Evolutionary conservation across 1,284 basidiomycete species (phyloP).

Genomic region (Boletus albobrunnescens): DNA sequence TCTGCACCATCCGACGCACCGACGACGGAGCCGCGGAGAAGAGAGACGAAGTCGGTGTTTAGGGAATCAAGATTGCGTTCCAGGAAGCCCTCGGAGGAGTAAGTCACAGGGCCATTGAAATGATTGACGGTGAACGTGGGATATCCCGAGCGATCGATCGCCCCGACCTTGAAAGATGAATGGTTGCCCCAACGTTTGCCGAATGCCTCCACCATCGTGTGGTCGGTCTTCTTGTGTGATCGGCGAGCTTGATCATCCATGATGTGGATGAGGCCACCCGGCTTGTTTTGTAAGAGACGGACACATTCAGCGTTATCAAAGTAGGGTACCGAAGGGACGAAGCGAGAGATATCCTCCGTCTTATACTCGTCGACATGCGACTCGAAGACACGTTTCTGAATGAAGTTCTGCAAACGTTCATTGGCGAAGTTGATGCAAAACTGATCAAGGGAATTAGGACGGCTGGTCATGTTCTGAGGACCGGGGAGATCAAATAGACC

Average conservation of each 20-base stretch:
- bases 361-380: slow-evolving; percentile 77
- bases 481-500: slow-evolving; percentile 96
- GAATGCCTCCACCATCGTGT: slow-evolving; percentile 93
- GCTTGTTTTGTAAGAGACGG: slow-evolving; percentile 80
- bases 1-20: slow-evolving; percentile 47
- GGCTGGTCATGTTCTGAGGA: slow-evolving; percentile 81
- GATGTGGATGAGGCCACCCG: slow-evolving; percentile 92
- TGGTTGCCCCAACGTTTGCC: slow-evolving; percentile 93
- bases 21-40: slow-evolving; percentile 65
- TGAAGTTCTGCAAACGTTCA: slow-evolving; percentile 84
- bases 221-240: slow-evolving; percentile 86
- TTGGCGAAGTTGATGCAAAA: slow-evolving; percentile 96
- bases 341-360: slow-evolving; percentile 75
- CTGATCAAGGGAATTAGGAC: slow-evolving; percentile 90
- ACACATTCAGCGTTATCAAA: slow-evolving; percentile 93
- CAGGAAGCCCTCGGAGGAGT: slow-evolving; percentile 86
- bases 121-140: slow-evolving; percentile 91
- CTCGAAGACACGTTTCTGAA: slow-evolving; percentile 80
- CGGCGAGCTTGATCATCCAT: slow-evolving; percentile 94
- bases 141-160: slow-evolving; percentile 72
- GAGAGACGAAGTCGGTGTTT: slow-evolving; percentile 89
- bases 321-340: slow-evolving; percentile 73
- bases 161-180: slow-evolving; percentile 80
- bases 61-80: slow-evolving; percentile 87
- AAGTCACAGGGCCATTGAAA: slow-evolving; percentile 87